Percentiles rank a stretch among this genome's conserved stretches.
phyloP scores from a whole-genome alignment of 2,329 filamentous ascomycete genomes.

The Colletotrichum sp. region DNA sequence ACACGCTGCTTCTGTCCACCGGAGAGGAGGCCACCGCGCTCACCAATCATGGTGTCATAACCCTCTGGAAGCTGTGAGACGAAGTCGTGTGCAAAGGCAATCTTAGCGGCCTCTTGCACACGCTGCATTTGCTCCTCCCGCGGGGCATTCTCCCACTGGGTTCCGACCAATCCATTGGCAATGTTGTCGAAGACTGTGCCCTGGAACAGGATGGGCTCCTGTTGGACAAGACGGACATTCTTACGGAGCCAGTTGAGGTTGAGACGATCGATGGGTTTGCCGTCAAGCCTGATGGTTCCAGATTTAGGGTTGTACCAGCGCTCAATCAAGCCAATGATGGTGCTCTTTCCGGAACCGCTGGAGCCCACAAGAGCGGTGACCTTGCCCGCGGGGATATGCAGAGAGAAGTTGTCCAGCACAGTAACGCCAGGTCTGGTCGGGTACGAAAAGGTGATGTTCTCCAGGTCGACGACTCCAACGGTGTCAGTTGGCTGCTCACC shows the following conservation, averaged over 20 bases:
- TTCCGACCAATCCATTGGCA: conserved; percentile 47
- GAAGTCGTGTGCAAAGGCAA: conserved; percentile 53
- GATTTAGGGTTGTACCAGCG: conserved; percentile 41
- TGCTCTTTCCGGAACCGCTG: conserved; percentile 45
- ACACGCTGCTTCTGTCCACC: conserved; percentile 72
- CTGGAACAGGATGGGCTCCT: conserved; percentile 44
- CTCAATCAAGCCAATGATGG: conserved; percentile 43
- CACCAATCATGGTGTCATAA: conserved; percentile 64
- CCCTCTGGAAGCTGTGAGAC: conserved; percentile 50
- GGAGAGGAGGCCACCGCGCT: conserved; percentile 63
- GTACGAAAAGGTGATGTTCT: conserved; percentile 49
- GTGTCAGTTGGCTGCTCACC: conserved; percentile 34
- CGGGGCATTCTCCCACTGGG: conserved; percentile 24
- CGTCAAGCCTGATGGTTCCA: conserved; percentile 41
- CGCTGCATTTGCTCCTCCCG: conserved; percentile 41
- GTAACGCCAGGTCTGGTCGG: conserved; percentile 46
- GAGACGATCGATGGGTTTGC: conserved; percentile 34
- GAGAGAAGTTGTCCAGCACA: conserved; percentile 46
- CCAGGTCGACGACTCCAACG: conserved; percentile 39
- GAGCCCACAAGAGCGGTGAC: conserved; percentile 42
- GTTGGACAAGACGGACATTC: conserved; percentile 42
- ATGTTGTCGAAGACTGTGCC: conserved; percentile 56
- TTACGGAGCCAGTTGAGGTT: conserved; percentile 45
- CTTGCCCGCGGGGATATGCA: conserved; percentile 49
- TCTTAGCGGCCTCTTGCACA: conserved; percentile 46